Evolutionary conservation across 768 basidiomycete genomes (phyloP).

Genomic region (Cystobasidium tubakii): DNA sequence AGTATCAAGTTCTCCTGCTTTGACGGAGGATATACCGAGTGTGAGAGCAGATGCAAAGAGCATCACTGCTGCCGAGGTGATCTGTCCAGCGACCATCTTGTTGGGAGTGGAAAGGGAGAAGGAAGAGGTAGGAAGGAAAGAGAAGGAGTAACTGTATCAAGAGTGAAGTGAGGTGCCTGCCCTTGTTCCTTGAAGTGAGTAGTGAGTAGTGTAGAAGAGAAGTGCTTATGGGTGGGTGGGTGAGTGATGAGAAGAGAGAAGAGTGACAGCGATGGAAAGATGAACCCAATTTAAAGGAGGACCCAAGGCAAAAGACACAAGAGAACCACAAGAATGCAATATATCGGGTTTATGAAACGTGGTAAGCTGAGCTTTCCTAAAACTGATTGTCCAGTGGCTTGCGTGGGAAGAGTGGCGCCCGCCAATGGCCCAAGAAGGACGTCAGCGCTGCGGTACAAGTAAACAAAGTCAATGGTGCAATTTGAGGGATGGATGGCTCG

Average conservation of each 20-base stretch:
- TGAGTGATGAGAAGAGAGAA: neutral
- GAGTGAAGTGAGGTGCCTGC: neutral
- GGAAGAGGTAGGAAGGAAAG: neutral
- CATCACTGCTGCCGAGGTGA: constrained; percentile 8
- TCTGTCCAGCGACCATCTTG: neutral
- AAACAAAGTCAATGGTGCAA: too few relatives aligned
- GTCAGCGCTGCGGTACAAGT: too few relatives aligned
- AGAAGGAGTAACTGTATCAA: neutral
- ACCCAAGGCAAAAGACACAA: neutral
- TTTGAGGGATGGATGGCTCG: neutral
- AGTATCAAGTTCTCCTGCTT: constrained; percentile 9
- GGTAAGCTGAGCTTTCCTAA: too few relatives aligned
- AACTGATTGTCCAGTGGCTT: too few relatives aligned
- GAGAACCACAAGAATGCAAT: constrained; percentile 4
- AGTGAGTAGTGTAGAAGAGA: neutral
- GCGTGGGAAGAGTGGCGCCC: too few relatives aligned
- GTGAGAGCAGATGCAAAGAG: neutral
- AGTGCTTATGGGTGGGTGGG: neutral
- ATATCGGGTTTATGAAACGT: neutral
- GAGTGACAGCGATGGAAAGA: too few relatives aligned
- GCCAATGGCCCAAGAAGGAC: too few relatives aligned
- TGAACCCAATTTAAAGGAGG: neutral
- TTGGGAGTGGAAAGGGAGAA: neutral
- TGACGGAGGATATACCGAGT: neutral
- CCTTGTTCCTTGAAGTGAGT: neutral